These are phyloP conservation scores for Hygrophila difformis DNA, from an alignment of 257 asterid genomes.

Conservation along the genomic window DNA sequence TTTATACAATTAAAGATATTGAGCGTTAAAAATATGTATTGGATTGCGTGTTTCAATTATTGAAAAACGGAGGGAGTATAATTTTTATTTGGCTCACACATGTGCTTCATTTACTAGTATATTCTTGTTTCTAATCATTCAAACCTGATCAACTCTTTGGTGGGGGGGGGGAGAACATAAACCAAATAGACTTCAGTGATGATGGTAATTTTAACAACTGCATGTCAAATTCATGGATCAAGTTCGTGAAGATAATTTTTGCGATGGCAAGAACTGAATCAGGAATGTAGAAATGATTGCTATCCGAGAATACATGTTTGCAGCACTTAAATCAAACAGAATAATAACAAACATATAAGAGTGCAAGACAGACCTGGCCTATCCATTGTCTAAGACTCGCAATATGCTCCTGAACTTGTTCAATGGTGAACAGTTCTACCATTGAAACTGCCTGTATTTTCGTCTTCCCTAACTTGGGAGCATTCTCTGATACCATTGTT, in stretches of 20 bases:
- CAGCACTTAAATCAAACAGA: constrained; percentile 11
- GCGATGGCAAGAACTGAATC: background rate
- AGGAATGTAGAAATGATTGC: constrained; percentile 6
- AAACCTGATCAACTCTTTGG: too few relatives aligned
- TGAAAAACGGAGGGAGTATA: too few relatives aligned
- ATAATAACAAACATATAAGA: constrained; percentile 6
- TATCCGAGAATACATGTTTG: constrained; percentile 3
- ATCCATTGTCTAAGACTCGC: constrained; percentile 89
- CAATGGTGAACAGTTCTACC: constrained; percentile 90
- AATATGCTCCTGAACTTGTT: constrained; percentile 77
- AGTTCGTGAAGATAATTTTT: background rate
- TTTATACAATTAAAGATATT: too few relatives aligned
- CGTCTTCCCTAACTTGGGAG: constrained; percentile 88
- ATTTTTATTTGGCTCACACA: too few relatives aligned
- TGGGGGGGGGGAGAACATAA: too few relatives aligned
- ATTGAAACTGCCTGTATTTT: constrained; percentile 86
- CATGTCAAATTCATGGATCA: background rate
- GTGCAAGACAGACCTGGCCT: constrained; percentile 72
- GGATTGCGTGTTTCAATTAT: too few relatives aligned
- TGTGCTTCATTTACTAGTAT: too few relatives aligned
- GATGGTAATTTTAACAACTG: background rate
- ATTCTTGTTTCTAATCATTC: too few relatives aligned
- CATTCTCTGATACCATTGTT: constrained; percentile 39
- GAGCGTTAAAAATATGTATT: too few relatives aligned
- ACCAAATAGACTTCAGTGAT: too few relatives aligned